phyloP scores from a whole-genome alignment of 257 asterid species.

The Hygrophila difformis region DNA sequence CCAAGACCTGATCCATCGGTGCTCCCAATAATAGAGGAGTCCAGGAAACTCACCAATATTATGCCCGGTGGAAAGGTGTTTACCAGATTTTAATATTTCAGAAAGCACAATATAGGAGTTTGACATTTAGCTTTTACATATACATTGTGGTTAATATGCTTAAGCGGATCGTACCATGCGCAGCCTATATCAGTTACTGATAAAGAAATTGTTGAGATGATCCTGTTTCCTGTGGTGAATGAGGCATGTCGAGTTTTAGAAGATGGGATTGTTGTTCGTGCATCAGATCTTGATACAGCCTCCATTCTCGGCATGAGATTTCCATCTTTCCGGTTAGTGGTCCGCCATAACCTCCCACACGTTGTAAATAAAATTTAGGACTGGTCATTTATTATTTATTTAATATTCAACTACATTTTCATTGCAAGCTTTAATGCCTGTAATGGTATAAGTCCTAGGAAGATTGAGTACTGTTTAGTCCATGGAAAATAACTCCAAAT shows the following conservation, averaged over 20 bases:
- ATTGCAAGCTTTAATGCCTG: no score
- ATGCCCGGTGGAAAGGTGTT: conserved; percentile 95
- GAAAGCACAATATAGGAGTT: background rate
- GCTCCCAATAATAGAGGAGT: conserved; percentile 73
- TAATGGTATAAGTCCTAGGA: background rate
- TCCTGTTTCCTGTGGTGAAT: conserved; percentile 87
- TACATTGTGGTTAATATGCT: no score
- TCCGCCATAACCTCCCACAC: background rate
- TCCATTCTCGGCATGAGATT: conserved; percentile 97
- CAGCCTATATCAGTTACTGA: conserved; percentile 86
- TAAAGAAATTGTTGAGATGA: conserved; percentile 84
- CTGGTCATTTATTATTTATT: background rate
- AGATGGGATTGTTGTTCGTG: conserved; percentile 76
- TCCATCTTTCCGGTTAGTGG: conserved; percentile 84
- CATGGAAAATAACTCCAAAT: no score
- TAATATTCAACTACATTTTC: background rate
- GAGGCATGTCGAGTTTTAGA: conserved; percentile 93
- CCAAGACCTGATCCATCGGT: conserved; percentile 87
- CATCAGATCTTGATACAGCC: conserved; percentile 90
- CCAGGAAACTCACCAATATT: conserved; percentile 65
- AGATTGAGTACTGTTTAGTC: background rate
- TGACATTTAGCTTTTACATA: background rate
- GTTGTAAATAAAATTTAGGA: conserved; percentile 1
- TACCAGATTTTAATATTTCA: conserved; percentile 3
- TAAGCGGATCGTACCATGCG: conserved; percentile 18